Base-by-base conservation (phyloP, 768 basidiomycete genomes). In the Krasilnikovozyma curviuscula region DNA sequence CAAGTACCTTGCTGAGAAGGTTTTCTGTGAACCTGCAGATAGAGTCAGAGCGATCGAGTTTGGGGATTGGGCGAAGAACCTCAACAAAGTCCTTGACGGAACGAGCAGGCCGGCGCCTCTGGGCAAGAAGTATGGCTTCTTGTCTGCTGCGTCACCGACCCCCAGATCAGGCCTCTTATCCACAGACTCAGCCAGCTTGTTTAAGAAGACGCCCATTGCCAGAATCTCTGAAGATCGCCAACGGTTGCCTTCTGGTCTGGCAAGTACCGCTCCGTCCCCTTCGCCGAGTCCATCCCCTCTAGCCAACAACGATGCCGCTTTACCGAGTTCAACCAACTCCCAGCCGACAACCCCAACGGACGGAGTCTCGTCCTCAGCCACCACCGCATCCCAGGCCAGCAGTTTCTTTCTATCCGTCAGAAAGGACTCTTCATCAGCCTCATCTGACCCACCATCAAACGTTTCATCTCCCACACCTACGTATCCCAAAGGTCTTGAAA, bases 21-120 rank as follows among this genome's bases (percentile, higher is more conserved):
- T 98, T 23, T 89, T 98, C 63, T 83, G 78, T 63, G 71, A 77
- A 16, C 66, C 71, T 34, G 81, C 79, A 55, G 61, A 68, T 40
- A 77, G 84, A 46, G 76, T 81, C 47, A 73, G 75, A 23, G 91
- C 91, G 16, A 70, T 70, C 33, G 84, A 83, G 49, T 83, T 98
- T 59, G 88, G 86, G 10, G 59, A 64, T 33, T 98, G 91, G 91
- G 70, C 78, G 48, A 77, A 75, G 63, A 76, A 78, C 56, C 69
- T 98, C n/a, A 58, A 57, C 19, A 37, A 32, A 23, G 45, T 50
- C 43, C 43, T 50, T 18, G 49, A 38, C 19, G 49, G 49, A 13
- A 44, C 18, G 28, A 44, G 38, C 27, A 38, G 31, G 45, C 31
- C 16, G 9, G 31, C 8, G 27, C 34, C 9, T 27, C 31, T 5